phyloP scores from a whole-genome alignment of 768 basidiomycete genomes.

The Tylopilus vinaceipallidus region DNA sequence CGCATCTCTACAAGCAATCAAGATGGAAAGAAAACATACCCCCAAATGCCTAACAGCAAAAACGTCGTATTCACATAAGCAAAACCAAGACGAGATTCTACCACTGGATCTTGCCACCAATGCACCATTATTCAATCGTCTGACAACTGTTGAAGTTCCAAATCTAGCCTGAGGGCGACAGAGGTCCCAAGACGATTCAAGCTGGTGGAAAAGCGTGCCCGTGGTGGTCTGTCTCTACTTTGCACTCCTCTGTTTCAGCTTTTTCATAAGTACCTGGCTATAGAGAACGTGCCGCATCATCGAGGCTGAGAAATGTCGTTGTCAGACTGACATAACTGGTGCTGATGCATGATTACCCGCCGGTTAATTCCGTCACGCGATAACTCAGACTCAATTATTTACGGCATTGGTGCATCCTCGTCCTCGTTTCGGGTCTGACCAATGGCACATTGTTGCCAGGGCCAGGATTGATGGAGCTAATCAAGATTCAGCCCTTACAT shows the following conservation, averaged over 20 bases:
- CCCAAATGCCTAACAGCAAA: constrained; percentile 17
- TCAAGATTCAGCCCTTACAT: too few relatives aligned
- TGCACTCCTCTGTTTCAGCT: neutral
- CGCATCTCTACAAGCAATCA: neutral
- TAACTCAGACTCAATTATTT: too few relatives aligned
- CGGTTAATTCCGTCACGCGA: too few relatives aligned
- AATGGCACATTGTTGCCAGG: too few relatives aligned
- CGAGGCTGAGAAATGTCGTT: too few relatives aligned
- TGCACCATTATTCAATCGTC: constrained; percentile 11
- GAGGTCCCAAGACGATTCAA: neutral
- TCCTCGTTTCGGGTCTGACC: too few relatives aligned
- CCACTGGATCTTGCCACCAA: constrained; percentile 17
- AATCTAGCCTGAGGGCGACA: neutral
- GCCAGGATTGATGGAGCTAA: too few relatives aligned
- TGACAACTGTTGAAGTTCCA: too few relatives aligned
- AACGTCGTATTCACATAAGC: constrained; percentile 5
- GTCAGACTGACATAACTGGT: too few relatives aligned
- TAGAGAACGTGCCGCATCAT: too few relatives aligned
- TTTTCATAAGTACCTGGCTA: too few relatives aligned
- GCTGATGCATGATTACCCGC: neutral
- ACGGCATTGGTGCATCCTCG: too few relatives aligned
- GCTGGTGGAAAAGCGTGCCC: neutral
- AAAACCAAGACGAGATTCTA: neutral
- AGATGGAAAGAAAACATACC: constrained; percentile 5
- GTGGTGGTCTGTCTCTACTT: neutral